Percentiles rank a stretch among this genome's conserved stretches.
These are phyloP conservation scores for Chenopodium suecicum DNA, from an alignment of 148 eudicot genomes.

Conservation along the genomic window DNA sequence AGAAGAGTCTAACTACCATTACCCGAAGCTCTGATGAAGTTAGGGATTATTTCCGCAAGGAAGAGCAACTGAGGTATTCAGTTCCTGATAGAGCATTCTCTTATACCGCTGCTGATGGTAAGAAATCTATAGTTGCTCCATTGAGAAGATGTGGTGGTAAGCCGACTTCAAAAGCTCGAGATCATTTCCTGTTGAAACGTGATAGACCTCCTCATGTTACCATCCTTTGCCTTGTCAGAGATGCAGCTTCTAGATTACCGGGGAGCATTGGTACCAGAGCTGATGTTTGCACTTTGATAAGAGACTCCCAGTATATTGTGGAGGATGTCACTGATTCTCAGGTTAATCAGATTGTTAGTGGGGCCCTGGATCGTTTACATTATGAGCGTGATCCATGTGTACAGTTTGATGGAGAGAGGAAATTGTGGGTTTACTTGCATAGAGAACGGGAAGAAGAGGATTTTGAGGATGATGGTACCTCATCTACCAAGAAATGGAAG, in stretches of 20 bases:
- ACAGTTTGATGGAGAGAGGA: constrained; percentile 79
- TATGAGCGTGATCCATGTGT: constrained; percentile 98
- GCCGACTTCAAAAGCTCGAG: constrained; percentile 96
- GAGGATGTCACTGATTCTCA: constrained; percentile 80
- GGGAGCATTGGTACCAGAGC: constrained; percentile 94
- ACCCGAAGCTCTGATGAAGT: constrained; percentile 80
- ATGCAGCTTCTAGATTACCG: constrained; percentile 95
- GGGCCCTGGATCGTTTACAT: constrained; percentile 96
- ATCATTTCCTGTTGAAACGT: constrained; percentile 83
- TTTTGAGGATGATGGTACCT: constrained; percentile 97
- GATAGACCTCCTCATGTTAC: constrained; percentile 98
- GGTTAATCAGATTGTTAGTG: constrained; percentile 92
- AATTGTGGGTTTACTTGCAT: constrained; percentile 94
- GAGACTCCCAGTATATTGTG: constrained; percentile 87
- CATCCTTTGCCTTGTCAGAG: constrained; percentile 94
- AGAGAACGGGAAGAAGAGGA: constrained; percentile 95
- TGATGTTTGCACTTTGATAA: constrained; percentile 88
- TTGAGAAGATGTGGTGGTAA: constrained; percentile 94
- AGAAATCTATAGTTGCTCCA: constrained; percentile 92
- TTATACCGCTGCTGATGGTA: constrained; percentile 96
- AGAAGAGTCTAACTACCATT: constrained; percentile 87
- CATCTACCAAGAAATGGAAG: constrained; percentile 97
- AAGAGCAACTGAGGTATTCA: constrained; percentile 78
- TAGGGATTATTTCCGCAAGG: constrained; percentile 73
- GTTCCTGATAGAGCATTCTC: constrained; percentile 92